These are phyloP conservation scores for Cercospora beticola DNA, from an alignment of 2,329 filamentous ascomycete genomes.

Conservation along the genomic window DNA sequence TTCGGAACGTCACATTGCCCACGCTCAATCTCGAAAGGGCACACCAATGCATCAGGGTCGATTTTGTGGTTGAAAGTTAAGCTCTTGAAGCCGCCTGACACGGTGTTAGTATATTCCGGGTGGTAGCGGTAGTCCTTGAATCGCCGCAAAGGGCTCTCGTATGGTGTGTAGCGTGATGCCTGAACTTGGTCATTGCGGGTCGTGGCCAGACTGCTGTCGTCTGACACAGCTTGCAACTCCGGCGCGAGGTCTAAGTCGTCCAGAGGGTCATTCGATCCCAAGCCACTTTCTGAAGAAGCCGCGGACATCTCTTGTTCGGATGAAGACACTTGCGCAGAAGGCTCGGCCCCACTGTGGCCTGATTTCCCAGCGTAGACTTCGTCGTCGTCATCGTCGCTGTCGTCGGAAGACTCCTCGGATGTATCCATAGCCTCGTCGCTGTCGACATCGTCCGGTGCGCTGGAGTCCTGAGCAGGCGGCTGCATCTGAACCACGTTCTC, in stretches of 20 bases:
- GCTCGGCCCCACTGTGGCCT: not conserved
- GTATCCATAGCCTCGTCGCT: conserved; percentile 29
- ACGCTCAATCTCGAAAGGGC: conserved; percentile 70
- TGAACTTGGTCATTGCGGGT: conserved; percentile 20
- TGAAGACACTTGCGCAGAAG: not conserved
- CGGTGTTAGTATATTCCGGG: conserved; percentile 66
- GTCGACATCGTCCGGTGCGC: conserved; percentile 14
- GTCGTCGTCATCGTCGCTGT: conserved; percentile 10
- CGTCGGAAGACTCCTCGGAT: conserved; percentile 18
- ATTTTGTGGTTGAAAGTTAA: conserved; percentile 93
- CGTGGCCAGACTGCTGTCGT: conserved; percentile 18
- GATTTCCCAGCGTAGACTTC: not conserved
- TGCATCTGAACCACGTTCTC: not conserved
- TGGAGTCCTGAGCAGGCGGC: not conserved
- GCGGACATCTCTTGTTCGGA: not conserved
- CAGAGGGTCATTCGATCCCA: not conserved
- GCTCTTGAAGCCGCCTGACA: conserved; percentile 78
- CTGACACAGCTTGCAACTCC: conserved; percentile 38
- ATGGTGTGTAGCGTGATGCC: conserved; percentile 54
- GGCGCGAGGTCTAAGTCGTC: conserved; percentile 38
- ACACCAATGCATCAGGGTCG: conserved; percentile 70
- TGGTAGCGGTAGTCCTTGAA: conserved; percentile 93
- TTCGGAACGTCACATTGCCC: conserved; percentile 70
- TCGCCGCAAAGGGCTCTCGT: conserved; percentile 76
- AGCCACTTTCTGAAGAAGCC: not conserved